phyloP scores from a whole-genome alignment of 2,329 filamentous ascomycete genomes.

The Xylariaceae sp. region DNA sequence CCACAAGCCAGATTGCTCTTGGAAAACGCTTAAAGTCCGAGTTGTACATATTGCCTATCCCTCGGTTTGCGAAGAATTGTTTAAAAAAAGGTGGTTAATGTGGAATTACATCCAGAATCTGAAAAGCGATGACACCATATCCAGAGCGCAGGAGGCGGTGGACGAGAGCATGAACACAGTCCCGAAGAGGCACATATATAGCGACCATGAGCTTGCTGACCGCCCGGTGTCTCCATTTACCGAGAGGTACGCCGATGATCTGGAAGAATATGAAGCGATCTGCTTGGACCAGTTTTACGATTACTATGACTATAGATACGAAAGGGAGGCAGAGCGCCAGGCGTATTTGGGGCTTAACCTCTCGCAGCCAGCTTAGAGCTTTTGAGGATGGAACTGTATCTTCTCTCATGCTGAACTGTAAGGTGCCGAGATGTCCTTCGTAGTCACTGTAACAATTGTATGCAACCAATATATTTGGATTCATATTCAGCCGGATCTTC shows the following conservation, averaged over 20 bases:
- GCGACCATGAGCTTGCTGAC: background rate
- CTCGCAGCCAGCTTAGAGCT: too few species aligned
- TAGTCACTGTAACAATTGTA: too few species aligned
- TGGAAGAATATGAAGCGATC: too few species aligned
- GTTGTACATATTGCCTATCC: conserved; percentile 8
- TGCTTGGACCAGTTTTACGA: too few species aligned
- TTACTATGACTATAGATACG: too few species aligned
- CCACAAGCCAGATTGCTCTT: background rate
- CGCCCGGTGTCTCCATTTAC: conserved; percentile 10
- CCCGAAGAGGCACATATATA: conserved; percentile 1
- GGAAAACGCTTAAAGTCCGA: background rate
- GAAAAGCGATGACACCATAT: background rate
- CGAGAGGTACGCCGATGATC: conserved; percentile 9
- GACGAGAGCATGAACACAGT: conserved; percentile 6
- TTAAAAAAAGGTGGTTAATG: conserved; percentile 3
- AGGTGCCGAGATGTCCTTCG: too few species aligned
- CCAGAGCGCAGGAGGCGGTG: conserved; percentile 6
- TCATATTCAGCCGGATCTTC: too few species aligned
- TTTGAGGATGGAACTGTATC: too few species aligned
- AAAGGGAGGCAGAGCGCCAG: too few species aligned
- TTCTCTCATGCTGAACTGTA: too few species aligned
- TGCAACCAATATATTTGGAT: too few species aligned
- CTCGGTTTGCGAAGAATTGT: conserved; percentile 2
- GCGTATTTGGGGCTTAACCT: too few species aligned
- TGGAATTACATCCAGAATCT: conserved; percentile 1